These are phyloP conservation scores for Vigna reflexopilosa DNA, from an alignment of 306 rosid genomes.

Conservation along the genomic window DNA sequence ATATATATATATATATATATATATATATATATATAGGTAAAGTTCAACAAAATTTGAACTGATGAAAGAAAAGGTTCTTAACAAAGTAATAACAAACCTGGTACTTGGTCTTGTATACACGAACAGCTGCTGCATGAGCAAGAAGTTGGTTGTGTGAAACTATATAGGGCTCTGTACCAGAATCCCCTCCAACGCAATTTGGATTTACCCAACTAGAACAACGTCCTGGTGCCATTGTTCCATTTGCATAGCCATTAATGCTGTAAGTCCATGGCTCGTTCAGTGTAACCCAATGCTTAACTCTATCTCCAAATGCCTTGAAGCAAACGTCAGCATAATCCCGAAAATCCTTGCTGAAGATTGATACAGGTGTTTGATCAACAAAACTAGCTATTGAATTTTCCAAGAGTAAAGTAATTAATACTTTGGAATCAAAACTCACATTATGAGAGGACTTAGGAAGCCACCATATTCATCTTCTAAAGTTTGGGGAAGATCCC, in stretches of 20 bases:
- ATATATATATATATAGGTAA: too few species aligned
- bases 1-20: neutral
- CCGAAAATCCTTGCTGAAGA: slow-evolving; percentile 43
- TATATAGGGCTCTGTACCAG: slow-evolving; percentile 37
- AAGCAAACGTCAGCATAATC: slow-evolving; percentile 47
- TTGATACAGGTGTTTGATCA: neutral
- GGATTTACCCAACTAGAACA: slow-evolving; percentile 44
- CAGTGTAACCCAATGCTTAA: slow-evolving; percentile 67
- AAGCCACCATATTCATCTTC: slow-evolving; percentile 69
- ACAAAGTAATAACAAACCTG: slow-evolving; percentile 23
- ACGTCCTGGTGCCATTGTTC: slow-evolving; percentile 45
- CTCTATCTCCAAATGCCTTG: slow-evolving; percentile 62
- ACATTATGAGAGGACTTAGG: slow-evolving; percentile 46
- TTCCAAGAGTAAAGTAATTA: neutral
- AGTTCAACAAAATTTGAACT: neutral
- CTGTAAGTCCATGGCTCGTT: slow-evolving; percentile 59
- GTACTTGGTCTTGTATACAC: slow-evolving; percentile 32
- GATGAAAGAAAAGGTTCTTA: neutral
- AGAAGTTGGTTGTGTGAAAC: slow-evolving; percentile 40
- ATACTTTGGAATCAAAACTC: slow-evolving; percentile 24
- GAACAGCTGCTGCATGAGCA: slow-evolving; percentile 43
- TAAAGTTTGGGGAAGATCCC: slow-evolving; percentile 71
- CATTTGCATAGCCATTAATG: slow-evolving; percentile 51
- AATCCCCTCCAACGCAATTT: slow-evolving; percentile 44
- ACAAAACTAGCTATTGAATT: neutral